These are phyloP conservation scores for Russula lepida DNA, from an alignment of 768 basidiomycete genomes.

Conservation along the genomic window DNA sequence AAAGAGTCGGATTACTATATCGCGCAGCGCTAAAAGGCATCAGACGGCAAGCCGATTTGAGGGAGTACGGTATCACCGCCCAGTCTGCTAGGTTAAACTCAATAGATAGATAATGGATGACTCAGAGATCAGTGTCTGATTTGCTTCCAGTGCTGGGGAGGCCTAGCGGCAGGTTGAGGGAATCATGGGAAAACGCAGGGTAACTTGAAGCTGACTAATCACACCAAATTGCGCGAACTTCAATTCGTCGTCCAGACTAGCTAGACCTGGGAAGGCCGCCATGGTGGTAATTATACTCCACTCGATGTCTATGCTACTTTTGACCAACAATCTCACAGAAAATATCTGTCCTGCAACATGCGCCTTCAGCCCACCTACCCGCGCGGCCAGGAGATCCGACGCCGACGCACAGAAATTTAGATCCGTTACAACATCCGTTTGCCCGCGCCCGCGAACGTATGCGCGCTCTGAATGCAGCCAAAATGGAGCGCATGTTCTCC, in stretches of 20 bases:
- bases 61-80: not conserved
- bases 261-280: not conserved
- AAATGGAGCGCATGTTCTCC: slow-evolving; percentile 97
- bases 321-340: slow-evolving; percentile 39
- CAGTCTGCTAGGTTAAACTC: too few species aligned
- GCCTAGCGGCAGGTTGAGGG: too few species aligned
- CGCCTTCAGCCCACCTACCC: slow-evolving; percentile 65
- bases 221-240: not conserved
- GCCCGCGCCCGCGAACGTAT: slow-evolving; percentile 87
- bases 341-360: slow-evolving; percentile 83
- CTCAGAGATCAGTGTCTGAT: too few species aligned
- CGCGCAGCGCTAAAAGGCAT: too few species aligned
- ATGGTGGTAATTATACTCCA: slow-evolving; percentile 14
- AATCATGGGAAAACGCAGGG: too few species aligned
- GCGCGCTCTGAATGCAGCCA: slow-evolving; percentile 88
- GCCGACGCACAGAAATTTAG: slow-evolving; percentile 83
- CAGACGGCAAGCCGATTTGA: too few species aligned
- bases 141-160: too few species aligned
- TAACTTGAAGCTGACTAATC: slow-evolving; percentile 4
- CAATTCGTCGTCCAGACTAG: not conserved
- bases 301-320: not conserved
- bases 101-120: too few species aligned
- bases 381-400: slow-evolving; percentile 73
- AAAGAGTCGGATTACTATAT: too few species aligned
- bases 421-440: slow-evolving; percentile 95